Percentiles rank a stretch among this genome's conserved stretches.
Evolutionary conservation across 2,329 filamentous ascomycete genomes (phyloP).

Genomic region (Stachybotrys elegans): DNA sequence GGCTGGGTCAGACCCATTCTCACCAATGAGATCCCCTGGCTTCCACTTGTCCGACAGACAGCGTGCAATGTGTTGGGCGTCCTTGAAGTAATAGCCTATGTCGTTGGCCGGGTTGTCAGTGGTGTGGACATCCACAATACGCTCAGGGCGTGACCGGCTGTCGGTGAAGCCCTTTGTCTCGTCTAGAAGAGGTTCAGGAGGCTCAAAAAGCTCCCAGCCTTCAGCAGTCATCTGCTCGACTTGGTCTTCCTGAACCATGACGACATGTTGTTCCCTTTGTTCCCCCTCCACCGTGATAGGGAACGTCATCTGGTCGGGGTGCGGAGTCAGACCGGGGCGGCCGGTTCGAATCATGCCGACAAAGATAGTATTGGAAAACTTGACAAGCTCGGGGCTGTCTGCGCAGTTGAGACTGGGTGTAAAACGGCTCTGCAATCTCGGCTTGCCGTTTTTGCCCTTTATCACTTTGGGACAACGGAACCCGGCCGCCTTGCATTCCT

Average conservation of each 20-base stretch:
- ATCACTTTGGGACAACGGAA: background rate
- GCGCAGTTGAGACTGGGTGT: background rate
- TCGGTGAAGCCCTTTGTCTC: constrained; percentile 1
- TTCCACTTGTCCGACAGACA: constrained; percentile 7
- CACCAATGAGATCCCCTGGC: constrained; percentile 8
- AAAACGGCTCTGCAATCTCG: background rate
- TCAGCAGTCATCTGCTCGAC: constrained; percentile 1
- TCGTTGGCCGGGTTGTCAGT: constrained; percentile 7
- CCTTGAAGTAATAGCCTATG: constrained; percentile 1
- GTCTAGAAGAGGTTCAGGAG: constrained; percentile 5
- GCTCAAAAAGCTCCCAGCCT: constrained; percentile 9
- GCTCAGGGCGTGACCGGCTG: background rate
- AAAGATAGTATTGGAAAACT: background rate
- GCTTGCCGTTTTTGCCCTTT: background rate
- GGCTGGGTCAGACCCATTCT: constrained; percentile 7
- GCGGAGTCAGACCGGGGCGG: background rate
- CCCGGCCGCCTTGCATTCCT: background rate
- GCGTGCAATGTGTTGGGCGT: constrained; percentile 4
- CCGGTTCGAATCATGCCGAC: background rate
- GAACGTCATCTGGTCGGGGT: background rate
- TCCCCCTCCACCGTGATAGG: background rate
- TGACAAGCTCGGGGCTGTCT: background rate
- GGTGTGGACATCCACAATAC: constrained; percentile 5
- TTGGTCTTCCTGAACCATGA: constrained; percentile 2
- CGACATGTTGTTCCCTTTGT: background rate